A percentile compares a stretch with the other conserved stretches of the same genome.
Conservation (phyloP, 139 green algal species). For the Haematococcus sp. region DNA sequence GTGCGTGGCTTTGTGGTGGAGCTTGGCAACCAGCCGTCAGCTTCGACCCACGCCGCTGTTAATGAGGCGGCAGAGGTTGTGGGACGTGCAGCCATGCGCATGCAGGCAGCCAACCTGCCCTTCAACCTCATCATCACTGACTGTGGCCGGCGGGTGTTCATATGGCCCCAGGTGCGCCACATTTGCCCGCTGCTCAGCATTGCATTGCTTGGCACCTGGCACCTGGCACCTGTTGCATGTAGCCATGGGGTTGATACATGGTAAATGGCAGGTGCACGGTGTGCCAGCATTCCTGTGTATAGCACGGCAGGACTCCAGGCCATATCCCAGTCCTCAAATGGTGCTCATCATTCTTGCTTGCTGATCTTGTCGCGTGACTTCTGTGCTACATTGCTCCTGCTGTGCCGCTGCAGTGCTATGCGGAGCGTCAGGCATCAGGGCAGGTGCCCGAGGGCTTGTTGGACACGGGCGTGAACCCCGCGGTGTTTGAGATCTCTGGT, state of each 20-base stretch:
- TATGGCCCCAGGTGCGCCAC: conserved; percentile 65
- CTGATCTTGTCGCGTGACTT: neutral
- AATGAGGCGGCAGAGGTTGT: conserved; percentile 25
- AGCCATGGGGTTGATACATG: too few species aligned
- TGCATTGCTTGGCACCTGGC: too few species aligned
- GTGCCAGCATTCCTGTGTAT: too few species aligned
- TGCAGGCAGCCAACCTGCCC: conserved; percentile 81
- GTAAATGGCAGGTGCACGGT: too few species aligned
- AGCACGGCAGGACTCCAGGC: too few species aligned
- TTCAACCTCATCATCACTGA: conserved; percentile 98
- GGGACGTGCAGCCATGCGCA: conserved; percentile 53
- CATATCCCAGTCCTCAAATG: too few species aligned
- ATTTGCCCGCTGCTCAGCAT: too few species aligned
- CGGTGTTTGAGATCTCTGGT: conserved; percentile 93
- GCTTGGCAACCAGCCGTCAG: conserved; percentile 11
- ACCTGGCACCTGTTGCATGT: too few species aligned
- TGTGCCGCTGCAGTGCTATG: conserved; percentile 76
- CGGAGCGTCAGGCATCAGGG: conserved; percentile 74
- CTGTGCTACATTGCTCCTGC: too few species aligned
- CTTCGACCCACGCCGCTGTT: too few species aligned
- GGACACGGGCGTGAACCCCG: conserved; percentile 87
- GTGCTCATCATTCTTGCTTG: neutral
- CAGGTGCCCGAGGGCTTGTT: conserved; percentile 59
- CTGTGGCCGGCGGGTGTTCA: conserved; percentile 82
- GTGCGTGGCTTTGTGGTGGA: conserved; percentile 89